phyloP scores from a whole-genome alignment of 805 yeast species.

The Scheffersomyces amazonensis region DNA sequence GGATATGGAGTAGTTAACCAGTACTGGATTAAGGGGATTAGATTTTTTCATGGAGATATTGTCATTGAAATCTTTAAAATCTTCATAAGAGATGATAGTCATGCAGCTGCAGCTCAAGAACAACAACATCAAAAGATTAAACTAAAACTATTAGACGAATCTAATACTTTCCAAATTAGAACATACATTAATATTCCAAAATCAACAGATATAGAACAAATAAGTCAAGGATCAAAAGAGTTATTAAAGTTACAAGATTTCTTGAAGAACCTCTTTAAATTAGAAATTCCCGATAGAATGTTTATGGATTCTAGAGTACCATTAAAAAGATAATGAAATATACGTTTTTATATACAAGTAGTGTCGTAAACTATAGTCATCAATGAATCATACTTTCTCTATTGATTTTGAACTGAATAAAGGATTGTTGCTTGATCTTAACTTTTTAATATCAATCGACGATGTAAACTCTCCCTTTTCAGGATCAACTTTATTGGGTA shows the following conservation, averaged over 20 bases:
- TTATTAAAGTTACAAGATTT: conserved; percentile 62
- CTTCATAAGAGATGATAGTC: conserved; percentile 34
- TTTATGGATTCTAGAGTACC: conserved; percentile 73
- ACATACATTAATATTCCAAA: conserved; percentile 69
- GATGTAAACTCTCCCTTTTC: conserved; percentile 23
- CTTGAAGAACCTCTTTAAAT: conserved; percentile 62
- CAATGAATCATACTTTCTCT: too few species aligned
- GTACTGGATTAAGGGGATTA: conserved; percentile 58
- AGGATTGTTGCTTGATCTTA: conserved; percentile 6
- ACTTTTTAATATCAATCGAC: conserved; percentile 7
- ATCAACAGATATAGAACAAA: conserved; percentile 71
- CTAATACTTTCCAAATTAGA: conserved; percentile 58
- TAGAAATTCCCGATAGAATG: conserved; percentile 74
- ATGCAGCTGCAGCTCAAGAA: conserved; percentile 12
- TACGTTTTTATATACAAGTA: neutral
- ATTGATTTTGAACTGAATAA: too few species aligned
- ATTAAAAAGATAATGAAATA: neutral
- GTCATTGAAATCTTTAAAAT: conserved; percentile 58
- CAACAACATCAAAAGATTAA: conserved; percentile 17
- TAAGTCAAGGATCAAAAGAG: conserved; percentile 62
- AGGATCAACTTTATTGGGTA: conserved; percentile 9
- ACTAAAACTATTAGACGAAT: conserved; percentile 44
- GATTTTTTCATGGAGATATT: conserved; percentile 59
- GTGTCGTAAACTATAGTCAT: too few species aligned
- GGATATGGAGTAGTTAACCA: conserved; percentile 69